A percentile compares a stretch with the other conserved stretches of the same genome.
These are phyloP conservation scores for Penicillium sp. DNA, from an alignment of 2,329 filamentous ascomycete genomes.

Conservation along the genomic window DNA sequence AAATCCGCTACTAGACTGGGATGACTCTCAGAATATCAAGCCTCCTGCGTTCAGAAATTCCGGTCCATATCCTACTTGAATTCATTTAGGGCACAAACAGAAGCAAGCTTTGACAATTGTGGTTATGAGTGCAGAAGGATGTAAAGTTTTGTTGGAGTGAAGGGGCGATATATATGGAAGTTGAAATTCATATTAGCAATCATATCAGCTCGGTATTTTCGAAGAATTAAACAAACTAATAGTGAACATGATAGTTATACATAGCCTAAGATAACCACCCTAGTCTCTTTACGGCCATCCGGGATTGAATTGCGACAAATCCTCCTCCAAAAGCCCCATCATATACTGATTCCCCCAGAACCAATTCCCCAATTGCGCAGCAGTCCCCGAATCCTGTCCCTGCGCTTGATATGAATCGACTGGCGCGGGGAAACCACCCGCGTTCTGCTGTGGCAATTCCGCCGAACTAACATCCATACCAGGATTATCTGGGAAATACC, in stretches of 20 bases:
- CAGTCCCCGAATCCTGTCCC: slow-evolving; percentile 1
- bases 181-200: not conserved
- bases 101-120: slow-evolving; percentile 21
- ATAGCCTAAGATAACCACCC: not conserved
- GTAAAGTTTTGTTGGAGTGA: slow-evolving; percentile 19
- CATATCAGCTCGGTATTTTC: not conserved
- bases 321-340: slow-evolving; percentile 63
- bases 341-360: slow-evolving; percentile 65
- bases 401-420: slow-evolving; percentile 13
- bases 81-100: not conserved
- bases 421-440: slow-evolving; percentile 1
- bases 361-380: slow-evolving; percentile 58
- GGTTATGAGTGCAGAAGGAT: slow-evolving; percentile 23
- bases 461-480: not conserved
- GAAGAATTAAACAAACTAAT: not conserved
- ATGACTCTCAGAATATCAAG: too few relatives aligned
- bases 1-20: too few relatives aligned
- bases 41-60: too few relatives aligned
- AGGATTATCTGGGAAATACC: slow-evolving; percentile 9
- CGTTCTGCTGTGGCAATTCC: not conserved
- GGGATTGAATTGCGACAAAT: slow-evolving; percentile 38
- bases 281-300: not conserved
- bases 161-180: not conserved
- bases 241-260: not conserved
- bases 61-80: too few relatives aligned